A percentile compares a stretch with the other conserved stretches of the same genome.
phyloP scores from a whole-genome alignment of 2,329 filamentous ascomycete species.

The Geosmithia flava region DNA sequence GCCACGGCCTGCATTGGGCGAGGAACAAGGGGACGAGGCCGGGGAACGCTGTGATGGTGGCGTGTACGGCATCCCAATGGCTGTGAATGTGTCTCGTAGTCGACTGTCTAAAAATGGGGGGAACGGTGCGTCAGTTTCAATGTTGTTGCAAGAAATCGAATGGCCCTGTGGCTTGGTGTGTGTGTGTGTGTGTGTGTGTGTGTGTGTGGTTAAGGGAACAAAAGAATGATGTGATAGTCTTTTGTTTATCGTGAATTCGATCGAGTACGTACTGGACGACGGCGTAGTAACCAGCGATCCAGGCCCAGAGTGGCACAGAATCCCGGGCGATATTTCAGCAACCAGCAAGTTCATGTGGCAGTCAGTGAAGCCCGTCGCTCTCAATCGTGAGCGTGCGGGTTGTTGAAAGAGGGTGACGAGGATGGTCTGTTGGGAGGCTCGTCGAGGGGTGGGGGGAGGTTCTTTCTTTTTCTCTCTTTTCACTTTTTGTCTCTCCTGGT shows the following conservation, averaged over 20 bases:
- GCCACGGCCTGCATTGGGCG: constrained; percentile 45
- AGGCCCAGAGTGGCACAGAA: constrained; percentile 3
- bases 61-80: constrained; percentile 69
- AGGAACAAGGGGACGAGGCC: constrained; percentile 42
- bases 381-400: neutral
- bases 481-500: neutral
- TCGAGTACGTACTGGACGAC: neutral
- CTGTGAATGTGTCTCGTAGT: neutral
- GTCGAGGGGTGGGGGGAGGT: neutral
- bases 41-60: constrained; percentile 59
- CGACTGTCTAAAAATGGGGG: neutral
- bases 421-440: neutral
- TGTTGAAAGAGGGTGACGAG: neutral
- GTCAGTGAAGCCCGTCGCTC: neutral
- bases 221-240: no score
- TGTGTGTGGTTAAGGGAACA: no score
- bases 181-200: no score
- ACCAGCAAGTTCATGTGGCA: constrained; percentile 7
- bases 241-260: neutral
- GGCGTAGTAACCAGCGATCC: neutral
- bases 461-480: neutral
- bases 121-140: neutral
- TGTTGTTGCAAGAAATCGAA: constrained; percentile 5
- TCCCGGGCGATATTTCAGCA: constrained; percentile 28
- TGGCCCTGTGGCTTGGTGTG: no score